Percentiles rank a stretch among this genome's conserved stretches.
Conservation (phyloP, 2,329 filamentous ascomycete genomes). For the Ilyonectria robusta region DNA sequence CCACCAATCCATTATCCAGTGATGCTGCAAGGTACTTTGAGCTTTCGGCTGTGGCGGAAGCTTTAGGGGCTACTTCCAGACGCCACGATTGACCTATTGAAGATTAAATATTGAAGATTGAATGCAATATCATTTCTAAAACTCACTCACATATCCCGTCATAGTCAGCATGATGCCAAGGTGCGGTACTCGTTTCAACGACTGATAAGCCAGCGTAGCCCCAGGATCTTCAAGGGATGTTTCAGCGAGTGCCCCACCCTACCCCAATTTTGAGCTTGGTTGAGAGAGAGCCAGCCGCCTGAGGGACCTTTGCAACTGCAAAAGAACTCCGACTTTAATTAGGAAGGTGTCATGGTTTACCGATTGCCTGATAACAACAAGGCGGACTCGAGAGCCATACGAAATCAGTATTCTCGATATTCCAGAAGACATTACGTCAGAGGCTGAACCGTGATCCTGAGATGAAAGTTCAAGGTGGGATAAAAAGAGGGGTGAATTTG, state of each 20-base stretch:
- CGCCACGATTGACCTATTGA: background rate
- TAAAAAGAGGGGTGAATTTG: background rate
- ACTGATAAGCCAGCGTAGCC: background rate
- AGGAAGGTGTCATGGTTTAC: background rate
- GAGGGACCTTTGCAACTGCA: background rate
- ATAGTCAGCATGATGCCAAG: background rate
- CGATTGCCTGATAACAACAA: background rate
- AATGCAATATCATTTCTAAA: background rate
- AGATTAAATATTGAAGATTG: background rate
- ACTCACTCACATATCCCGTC: background rate
- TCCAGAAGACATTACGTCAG: background rate
- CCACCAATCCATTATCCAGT: background rate
- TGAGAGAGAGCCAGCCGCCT: background rate
- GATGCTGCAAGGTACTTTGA: background rate
- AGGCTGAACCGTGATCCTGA: background rate
- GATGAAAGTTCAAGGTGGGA: background rate
- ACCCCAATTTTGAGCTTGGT: background rate
- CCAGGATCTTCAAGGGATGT: background rate
- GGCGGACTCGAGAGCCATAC: background rate
- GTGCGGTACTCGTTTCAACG: background rate
- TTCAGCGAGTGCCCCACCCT: background rate
- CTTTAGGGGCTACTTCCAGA: background rate
- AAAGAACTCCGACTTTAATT: constrained; percentile 4
- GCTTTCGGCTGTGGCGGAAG: background rate
- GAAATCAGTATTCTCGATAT: background rate